A percentile compares a stretch with the other conserved stretches of the same genome.
Conservation (phyloP, 1,284 basidiomycete species). For the Xerocomus minutiporus region DNA sequence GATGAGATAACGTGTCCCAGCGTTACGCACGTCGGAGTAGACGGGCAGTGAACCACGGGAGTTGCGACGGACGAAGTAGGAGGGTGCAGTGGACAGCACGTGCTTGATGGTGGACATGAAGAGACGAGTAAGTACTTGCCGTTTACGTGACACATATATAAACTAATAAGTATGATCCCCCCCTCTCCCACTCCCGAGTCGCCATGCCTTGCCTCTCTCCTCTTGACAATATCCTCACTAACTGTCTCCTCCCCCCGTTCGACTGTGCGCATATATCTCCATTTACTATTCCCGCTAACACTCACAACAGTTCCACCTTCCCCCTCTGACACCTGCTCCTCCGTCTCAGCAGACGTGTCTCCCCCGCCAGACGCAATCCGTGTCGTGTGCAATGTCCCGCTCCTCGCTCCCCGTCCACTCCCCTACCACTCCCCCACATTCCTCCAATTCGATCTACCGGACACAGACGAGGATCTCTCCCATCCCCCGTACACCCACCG, state of each 20-base stretch:
- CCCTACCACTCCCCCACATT: conserved; percentile 67
- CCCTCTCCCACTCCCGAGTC: background rate
- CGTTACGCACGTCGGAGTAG: conserved; percentile 67
- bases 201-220: conserved; percentile 16
- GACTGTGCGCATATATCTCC: background rate
- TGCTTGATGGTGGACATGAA: conserved; percentile 17
- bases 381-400: conserved; percentile 58
- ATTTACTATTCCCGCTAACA: background rate
- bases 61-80: conserved; percentile 64
- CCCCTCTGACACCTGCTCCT: conserved; percentile 39
- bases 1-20: conserved; percentile 49
- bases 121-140: background rate
- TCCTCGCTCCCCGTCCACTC: conserved; percentile 61
- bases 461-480: conserved; percentile 66
- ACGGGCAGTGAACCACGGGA: conserved; percentile 62
- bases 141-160: conserved; percentile 9
- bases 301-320: conserved; percentile 35
- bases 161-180: background rate
- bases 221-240: conserved; percentile 22
- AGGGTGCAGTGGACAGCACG: conserved; percentile 10
- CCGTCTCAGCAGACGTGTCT: conserved; percentile 16
- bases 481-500: conserved; percentile 59
- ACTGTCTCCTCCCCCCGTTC: background rate
- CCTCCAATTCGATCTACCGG: conserved; percentile 61
- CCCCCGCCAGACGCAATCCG: conserved; percentile 31